Base-by-base conservation (phyloP, 345 rosid species). In the Dipteronia sinensis region DNA sequence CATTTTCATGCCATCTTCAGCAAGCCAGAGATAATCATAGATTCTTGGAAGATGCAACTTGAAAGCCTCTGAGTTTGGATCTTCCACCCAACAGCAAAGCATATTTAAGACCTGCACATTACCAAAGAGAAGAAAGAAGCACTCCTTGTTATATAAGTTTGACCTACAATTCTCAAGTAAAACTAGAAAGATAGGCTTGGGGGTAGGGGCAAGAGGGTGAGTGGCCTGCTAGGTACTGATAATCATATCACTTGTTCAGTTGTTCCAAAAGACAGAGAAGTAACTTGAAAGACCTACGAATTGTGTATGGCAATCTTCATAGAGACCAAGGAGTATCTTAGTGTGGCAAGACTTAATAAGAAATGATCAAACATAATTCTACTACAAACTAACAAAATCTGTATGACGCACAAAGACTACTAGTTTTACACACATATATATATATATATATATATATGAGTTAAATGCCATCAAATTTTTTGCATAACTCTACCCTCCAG, bases 1-100 rank as follows among this genome's bases (percentile, higher is more conserved):
- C 98, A 96, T 90, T 91, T 96, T 96, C 99, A 94, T 92, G 80
- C 99, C 99, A 89, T 96, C 99, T 89, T 96, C 98, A 71, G 99
- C 98, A 77, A 94, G 5, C 99, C 99, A 96, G 55, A 96, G 86
- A 80, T 85, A 94, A 82, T 96, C 99, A 79, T 89, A 34, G 71
- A 96, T 75, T 85, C 99, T 88, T 69, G 97, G 94, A 79, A 96
- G 86, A 82, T 96, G 99, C 83, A 89, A 81, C 75, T 96, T 94
- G 81, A 92, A 96, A 81, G 98, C 94, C 82, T 94, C 98, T 67
- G 99, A 94, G 73, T 93, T 92, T 77, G 97, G 98, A 80, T 96
- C 98, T 81, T 96, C 99, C 77, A 89, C 95, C 99, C 99, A 94
- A 81, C 98, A 94, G 84, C 98, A 96, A 79, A 96, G 94, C 98